phyloP scores from a whole-genome alignment of 192 early-diverging fungal species.

The Coemansia sp. region DNA sequence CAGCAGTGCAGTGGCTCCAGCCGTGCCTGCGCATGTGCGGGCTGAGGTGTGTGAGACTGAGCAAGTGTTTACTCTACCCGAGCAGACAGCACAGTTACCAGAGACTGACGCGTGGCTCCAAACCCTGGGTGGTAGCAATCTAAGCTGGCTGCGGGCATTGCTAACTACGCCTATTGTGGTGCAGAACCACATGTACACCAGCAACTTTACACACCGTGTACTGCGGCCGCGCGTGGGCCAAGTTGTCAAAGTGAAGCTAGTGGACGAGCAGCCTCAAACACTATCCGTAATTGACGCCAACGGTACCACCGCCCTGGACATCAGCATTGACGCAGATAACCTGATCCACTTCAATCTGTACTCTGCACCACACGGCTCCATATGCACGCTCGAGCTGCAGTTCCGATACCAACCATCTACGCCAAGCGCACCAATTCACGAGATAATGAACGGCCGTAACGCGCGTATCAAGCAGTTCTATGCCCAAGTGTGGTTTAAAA shows the following conservation, averaged over 20 bases:
- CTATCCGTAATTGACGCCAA: neutral
- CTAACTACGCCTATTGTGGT: slow-evolving; percentile 74
- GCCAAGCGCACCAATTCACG: slow-evolving; percentile 80
- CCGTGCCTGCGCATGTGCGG: slow-evolving; percentile 19
- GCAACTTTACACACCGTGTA: slow-evolving; percentile 64
- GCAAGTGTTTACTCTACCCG: slow-evolving; percentile 19
- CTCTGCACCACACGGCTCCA: slow-evolving; percentile 49
- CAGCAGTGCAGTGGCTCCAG: neutral
- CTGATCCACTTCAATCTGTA: slow-evolving; percentile 62
- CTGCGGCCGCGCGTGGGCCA: slow-evolving; percentile 63
- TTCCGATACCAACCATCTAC: slow-evolving; percentile 79
- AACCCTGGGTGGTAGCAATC: slow-evolving; percentile 66
- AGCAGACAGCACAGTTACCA: slow-evolving; percentile 20
- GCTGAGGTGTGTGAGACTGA: slow-evolving; percentile 8
- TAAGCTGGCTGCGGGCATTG: slow-evolving; percentile 82
- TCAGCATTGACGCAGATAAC: slow-evolving; percentile 49
- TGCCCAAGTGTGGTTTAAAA: slow-evolving; percentile 31
- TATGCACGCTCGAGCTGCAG: slow-evolving; percentile 72
- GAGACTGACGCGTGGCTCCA: slow-evolving; percentile 42
- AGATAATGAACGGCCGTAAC: slow-evolving; percentile 48
- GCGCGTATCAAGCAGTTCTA: slow-evolving; percentile 78
- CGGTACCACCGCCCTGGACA: slow-evolving; percentile 19
- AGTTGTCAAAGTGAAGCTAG: slow-evolving; percentile 46
- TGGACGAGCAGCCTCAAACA: slow-evolving; percentile 38
- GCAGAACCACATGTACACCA: slow-evolving; percentile 66